phyloP scores from a whole-genome alignment of 1,139 yeast genomes.

The Hansenula sp. region DNA sequence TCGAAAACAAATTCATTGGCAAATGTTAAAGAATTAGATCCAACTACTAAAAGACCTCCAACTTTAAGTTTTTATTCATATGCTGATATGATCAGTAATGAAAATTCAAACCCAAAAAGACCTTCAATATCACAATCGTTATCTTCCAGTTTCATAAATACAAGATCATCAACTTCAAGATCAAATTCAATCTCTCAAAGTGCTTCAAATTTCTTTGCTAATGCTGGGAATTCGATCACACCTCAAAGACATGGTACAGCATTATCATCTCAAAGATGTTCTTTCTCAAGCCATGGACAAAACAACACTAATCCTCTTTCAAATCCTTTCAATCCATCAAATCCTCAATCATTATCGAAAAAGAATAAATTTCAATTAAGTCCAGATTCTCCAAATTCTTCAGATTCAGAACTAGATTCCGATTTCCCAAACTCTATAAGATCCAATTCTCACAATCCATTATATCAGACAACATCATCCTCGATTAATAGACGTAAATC shows the following conservation, averaged over 20 bases:
- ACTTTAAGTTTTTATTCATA: slow-evolving; percentile 69
- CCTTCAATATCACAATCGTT: slow-evolving; percentile 45
- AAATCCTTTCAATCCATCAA: slow-evolving; percentile 9
- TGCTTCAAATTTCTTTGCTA: not conserved
- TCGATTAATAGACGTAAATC: slow-evolving; percentile 7
- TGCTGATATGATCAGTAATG: slow-evolving; percentile 72
- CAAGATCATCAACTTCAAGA: slow-evolving; percentile 13
- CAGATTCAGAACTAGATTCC: slow-evolving; percentile 21
- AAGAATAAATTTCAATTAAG: slow-evolving; percentile 18
- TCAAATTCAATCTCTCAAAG: slow-evolving; percentile 12
- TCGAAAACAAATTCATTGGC: slow-evolving; percentile 31
- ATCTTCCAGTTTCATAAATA: slow-evolving; percentile 29
- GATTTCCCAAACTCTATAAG: slow-evolving; percentile 16
- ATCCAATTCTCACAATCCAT: not conserved
- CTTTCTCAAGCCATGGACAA: slow-evolving; percentile 1
- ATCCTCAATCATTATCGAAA: slow-evolving; percentile 4
- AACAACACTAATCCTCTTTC: slow-evolving; percentile 2
- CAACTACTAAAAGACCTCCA: slow-evolving; percentile 30
- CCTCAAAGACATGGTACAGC: slow-evolving; percentile 10
- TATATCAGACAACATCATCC: not conserved
- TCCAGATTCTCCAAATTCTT: slow-evolving; percentile 24
- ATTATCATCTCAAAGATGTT: slow-evolving; percentile 3
- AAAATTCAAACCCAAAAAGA: slow-evolving; percentile 50
- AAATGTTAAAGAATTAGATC: slow-evolving; percentile 29
- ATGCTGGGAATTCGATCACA: slow-evolving; percentile 10